These are phyloP conservation scores for Gentiana macrophylla DNA, from an alignment of 257 asterid species.

Conservation along the genomic window DNA sequence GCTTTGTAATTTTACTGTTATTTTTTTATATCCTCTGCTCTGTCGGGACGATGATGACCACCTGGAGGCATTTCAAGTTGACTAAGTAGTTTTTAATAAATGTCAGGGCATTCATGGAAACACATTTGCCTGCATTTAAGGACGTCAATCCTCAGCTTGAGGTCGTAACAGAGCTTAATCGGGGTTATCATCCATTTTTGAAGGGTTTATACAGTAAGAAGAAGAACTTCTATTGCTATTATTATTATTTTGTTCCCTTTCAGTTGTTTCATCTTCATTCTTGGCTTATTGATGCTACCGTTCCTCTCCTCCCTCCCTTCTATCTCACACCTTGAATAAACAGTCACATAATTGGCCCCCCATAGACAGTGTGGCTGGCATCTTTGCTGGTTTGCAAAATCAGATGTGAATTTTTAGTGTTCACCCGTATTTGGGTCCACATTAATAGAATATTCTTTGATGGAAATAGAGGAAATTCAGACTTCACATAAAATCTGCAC, in stretches of 20 bases:
- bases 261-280: neutral
- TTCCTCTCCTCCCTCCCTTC: too few relatives aligned
- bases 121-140: constrained; percentile 56
- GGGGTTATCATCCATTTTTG: constrained; percentile 78
- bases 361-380: too few relatives aligned
- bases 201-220: constrained; percentile 69
- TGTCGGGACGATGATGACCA: neutral
- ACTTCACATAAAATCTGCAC: too few relatives aligned
- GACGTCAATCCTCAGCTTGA: constrained; percentile 79
- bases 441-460: too few relatives aligned
- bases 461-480: too few relatives aligned
- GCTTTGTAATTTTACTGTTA: neutral
- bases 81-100: neutral
- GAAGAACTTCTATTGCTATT: neutral
- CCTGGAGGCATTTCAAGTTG: neutral
- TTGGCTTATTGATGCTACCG: neutral
- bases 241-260: neutral
- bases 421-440: too few relatives aligned
- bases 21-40: neutral
- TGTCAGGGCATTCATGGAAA: constrained; percentile 70
- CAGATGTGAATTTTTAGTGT: too few relatives aligned
- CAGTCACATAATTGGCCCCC: too few relatives aligned
- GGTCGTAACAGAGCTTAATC: constrained; percentile 73
- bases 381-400: too few relatives aligned
- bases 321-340: too few relatives aligned